These are phyloP conservation scores for Elongisporangium undulatum DNA, from an alignment of 352 stramenopile species.

Conservation along the genomic window DNA sequence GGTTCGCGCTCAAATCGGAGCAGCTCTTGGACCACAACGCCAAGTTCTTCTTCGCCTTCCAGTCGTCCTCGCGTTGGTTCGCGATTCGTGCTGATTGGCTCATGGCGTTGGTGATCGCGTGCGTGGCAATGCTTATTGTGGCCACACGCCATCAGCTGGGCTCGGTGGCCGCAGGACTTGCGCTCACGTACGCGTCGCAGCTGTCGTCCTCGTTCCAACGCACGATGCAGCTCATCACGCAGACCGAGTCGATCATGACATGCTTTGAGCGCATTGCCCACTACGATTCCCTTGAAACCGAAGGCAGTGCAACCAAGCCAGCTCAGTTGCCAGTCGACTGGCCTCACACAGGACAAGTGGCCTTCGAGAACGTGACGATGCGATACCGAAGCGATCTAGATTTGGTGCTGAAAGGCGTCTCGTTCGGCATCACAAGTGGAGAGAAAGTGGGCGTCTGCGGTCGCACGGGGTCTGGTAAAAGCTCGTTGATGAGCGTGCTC, in stretches of 20 bases:
- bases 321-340: slow-evolving; percentile 31
- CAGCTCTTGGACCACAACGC: slow-evolving; percentile 29
- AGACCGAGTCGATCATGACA: too few species aligned
- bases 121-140: slow-evolving; percentile 21
- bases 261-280: too few species aligned
- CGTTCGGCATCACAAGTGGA: slow-evolving; percentile 48
- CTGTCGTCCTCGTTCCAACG: slow-evolving; percentile 89
- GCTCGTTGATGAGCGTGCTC: slow-evolving; percentile 30
- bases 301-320: too few species aligned
- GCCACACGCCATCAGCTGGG: slow-evolving; percentile 9
- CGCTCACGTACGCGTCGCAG: slow-evolving; percentile 87
- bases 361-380: slow-evolving; percentile 35
- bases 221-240: slow-evolving; percentile 80
- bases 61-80: slow-evolving; percentile 25
- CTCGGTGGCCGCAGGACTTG: slow-evolving; percentile 58
- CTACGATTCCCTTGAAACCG: too few species aligned
- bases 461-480: slow-evolving; percentile 40
- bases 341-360: slow-evolving; percentile 29
- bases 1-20: slow-evolving; percentile 14
- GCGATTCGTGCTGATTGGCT: slow-evolving; percentile 38
- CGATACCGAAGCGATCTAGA: slow-evolving; percentile 40
- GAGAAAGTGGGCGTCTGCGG: slow-evolving; percentile 79
- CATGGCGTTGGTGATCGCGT: slow-evolving; percentile 17
- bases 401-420: slow-evolving; percentile 30
- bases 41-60: slow-evolving; percentile 31